These are phyloP conservation scores for Xylaria sp. DNA, from an alignment of 2,329 filamentous ascomycete species.

Conservation along the genomic window DNA sequence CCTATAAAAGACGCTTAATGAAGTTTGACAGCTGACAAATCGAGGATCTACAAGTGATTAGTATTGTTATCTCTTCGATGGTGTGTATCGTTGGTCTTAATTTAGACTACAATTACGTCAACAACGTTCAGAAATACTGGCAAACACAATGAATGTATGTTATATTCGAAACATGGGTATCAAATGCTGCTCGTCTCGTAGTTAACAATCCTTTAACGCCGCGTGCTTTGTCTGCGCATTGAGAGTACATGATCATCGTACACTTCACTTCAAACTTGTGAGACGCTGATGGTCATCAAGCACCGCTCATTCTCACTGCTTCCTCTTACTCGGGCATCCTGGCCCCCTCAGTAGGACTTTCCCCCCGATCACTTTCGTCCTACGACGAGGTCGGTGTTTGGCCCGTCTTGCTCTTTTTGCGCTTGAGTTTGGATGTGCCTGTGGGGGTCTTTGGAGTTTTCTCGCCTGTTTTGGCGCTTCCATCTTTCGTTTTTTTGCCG, in stretches of 20 bases:
- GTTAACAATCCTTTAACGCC: slow-evolving; percentile 19
- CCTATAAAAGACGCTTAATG: not conserved
- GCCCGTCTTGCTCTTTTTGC: slow-evolving; percentile 40
- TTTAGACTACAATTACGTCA: not conserved
- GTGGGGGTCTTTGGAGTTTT: slow-evolving; percentile 52
- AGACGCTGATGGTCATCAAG: not conserved
- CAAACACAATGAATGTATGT: slow-evolving; percentile 17
- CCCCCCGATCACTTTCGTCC: not conserved
- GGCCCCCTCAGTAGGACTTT: not conserved
- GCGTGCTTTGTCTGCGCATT: not conserved
- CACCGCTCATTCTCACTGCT: slow-evolving; percentile 9
- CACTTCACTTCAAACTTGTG: not conserved
- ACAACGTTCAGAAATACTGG: not conserved
- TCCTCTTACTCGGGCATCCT: slow-evolving; percentile 7
- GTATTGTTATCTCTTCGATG: not conserved
- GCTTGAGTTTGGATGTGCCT: slow-evolving; percentile 36
- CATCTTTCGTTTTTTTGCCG: slow-evolving; percentile 44
- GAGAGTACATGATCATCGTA: slow-evolving; percentile 5
- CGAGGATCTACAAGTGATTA: not conserved
- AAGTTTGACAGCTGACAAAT: slow-evolving; percentile 22
- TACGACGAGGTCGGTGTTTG: slow-evolving; percentile 40
- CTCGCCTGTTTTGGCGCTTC: slow-evolving; percentile 41
- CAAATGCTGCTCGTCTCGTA: slow-evolving; percentile 37
- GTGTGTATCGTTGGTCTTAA: not conserved
- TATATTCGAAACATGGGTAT: slow-evolving; percentile 42